A percentile compares a stretch with the other conserved stretches of the same genome.
These are phyloP conservation scores for Zygnema cylindricum DNA, from an alignment of 139 green algal genomes.

Conservation along the genomic window DNA sequence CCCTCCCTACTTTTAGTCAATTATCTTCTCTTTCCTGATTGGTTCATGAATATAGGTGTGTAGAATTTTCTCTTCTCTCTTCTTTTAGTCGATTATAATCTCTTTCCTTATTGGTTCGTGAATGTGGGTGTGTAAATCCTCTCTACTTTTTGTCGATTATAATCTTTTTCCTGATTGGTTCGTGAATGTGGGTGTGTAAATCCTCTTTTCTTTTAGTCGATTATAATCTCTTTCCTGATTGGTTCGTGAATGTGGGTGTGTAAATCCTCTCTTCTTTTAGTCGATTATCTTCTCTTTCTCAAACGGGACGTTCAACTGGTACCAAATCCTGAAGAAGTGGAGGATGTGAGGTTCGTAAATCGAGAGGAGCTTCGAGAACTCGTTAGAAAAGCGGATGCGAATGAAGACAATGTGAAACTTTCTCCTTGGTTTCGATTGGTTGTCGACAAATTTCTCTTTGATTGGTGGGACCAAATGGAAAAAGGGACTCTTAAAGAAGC, in stretches of 20 bases:
- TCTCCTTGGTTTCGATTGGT: slow-evolving; percentile 97
- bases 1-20: too few species aligned
- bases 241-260: neutral
- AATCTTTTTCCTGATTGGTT: neutral
- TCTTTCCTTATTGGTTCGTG: neutral
- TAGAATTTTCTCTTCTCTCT: too few species aligned
- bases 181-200: neutral
- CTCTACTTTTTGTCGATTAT: neutral
- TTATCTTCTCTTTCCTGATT: too few species aligned
- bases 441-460: slow-evolving; percentile 78
- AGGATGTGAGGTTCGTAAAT: slow-evolving; percentile 65
- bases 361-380: slow-evolving; percentile 64
- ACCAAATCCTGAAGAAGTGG: slow-evolving; percentile 74
- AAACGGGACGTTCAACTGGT: slow-evolving; percentile 65
- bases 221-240: neutral
- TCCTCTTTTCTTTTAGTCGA: neutral
- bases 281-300: slow-evolving; percentile 95
- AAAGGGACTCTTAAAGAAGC: slow-evolving; percentile 24
- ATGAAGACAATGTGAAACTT: slow-evolving; percentile 67
- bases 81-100: too few species aligned
- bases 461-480: slow-evolving; percentile 88
- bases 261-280: slow-evolving; percentile 70
- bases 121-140: too few species aligned
- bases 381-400: slow-evolving; percentile 59
- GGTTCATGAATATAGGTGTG: too few species aligned